A percentile compares a stretch with the other conserved stretches of the same genome.
These are phyloP conservation scores for Colletotrichum sp. DNA, from an alignment of 2,329 filamentous ascomycete species.

Conservation along the genomic window DNA sequence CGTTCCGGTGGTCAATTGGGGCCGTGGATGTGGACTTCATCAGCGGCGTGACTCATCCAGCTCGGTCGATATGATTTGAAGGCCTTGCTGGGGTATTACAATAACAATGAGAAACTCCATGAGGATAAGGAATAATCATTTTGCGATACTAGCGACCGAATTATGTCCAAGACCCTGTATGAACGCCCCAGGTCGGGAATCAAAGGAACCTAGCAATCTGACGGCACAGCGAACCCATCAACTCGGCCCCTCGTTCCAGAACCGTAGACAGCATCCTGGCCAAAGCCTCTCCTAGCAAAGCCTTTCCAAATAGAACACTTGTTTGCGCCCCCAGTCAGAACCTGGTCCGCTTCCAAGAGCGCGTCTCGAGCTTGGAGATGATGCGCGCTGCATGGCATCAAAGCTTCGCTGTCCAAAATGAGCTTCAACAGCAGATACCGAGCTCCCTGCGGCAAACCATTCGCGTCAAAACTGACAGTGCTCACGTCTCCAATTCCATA, in stretches of 20 bases:
- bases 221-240: not conserved
- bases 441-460: not conserved
- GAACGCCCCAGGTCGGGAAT: rapidly evolving
- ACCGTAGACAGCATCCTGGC: not conserved
- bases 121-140: not conserved
- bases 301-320: not conserved
- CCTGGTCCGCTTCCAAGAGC: not conserved
- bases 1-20: not conserved
- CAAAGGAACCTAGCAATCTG: not conserved
- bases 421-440: not conserved
- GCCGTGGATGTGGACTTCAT: not conserved
- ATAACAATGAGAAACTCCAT: not conserved
- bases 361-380: not conserved
- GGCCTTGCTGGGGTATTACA: not conserved
- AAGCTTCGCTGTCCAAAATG: not conserved
- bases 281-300: not conserved
- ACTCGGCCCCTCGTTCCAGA: not conserved
- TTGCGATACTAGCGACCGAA: not conserved
- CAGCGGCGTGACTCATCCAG: not conserved
- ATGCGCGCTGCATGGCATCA: not conserved
- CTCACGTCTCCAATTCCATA: not conserved
- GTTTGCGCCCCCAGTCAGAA: not conserved
- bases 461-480: not conserved
- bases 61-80: not conserved
- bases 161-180: not conserved